phyloP scores from a whole-genome alignment of 495 filamentous ascomycete genomes.

The Aspergillus affinis region DNA sequence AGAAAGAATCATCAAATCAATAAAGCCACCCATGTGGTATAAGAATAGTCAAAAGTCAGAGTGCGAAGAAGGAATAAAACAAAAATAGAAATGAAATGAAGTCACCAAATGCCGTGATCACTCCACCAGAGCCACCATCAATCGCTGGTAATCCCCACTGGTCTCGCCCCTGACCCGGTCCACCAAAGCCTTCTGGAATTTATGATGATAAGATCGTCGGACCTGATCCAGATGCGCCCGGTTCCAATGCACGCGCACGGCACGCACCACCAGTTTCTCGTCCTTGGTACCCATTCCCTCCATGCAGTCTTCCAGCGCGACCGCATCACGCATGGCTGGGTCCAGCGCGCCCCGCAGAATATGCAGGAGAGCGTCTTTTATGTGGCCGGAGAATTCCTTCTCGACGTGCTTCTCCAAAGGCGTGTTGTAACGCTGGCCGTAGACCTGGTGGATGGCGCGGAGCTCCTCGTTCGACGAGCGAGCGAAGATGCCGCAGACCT shows the following conservation, averaged over 20 bases:
- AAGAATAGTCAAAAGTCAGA: background rate
- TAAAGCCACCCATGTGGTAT: background rate
- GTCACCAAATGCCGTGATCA: conserved; percentile 11
- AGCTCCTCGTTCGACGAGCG: conserved; percentile 74
- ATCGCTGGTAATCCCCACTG: conserved; percentile 76
- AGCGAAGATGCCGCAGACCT: conserved; percentile 74
- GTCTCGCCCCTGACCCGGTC: conserved; percentile 76
- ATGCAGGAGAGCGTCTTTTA: conserved; percentile 79
- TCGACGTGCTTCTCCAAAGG: conserved; percentile 69
- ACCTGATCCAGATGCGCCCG: conserved; percentile 67
- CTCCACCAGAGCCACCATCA: conserved; percentile 44
- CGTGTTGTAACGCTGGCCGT: conserved; percentile 62
- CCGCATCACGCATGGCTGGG: conserved; percentile 78
- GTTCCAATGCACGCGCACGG: conserved; percentile 81
- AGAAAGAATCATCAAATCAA: background rate
- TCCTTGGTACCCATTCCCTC: conserved; percentile 85
- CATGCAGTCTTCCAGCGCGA: conserved; percentile 81
- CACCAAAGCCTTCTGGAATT: conserved; percentile 60
- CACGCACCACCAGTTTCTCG: conserved; percentile 66
- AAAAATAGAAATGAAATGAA: background rate
- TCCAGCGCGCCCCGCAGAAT: conserved; percentile 77
- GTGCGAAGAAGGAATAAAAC: background rate
- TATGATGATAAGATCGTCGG: conserved; percentile 66
- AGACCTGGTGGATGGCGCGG: conserved; percentile 72
- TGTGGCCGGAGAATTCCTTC: conserved; percentile 86